These are phyloP conservation scores for Megacollybia platyphylla DNA, from an alignment of 1,284 basidiomycete genomes.

Conservation along the genomic window DNA sequence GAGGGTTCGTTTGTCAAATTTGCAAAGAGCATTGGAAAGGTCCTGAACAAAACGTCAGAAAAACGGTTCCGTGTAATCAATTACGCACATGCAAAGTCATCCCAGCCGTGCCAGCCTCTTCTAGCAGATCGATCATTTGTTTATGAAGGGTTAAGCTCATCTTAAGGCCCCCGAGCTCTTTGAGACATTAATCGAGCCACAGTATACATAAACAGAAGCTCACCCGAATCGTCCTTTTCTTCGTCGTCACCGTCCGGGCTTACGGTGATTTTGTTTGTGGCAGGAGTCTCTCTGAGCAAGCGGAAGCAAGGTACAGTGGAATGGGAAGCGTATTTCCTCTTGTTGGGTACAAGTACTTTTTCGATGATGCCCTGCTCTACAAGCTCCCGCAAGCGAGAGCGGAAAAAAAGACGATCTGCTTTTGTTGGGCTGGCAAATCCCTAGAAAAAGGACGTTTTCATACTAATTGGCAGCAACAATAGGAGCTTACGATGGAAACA, in stretches of 20 bases:
- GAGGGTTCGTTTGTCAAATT: slow-evolving; percentile 67
- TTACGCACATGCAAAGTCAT: slow-evolving; percentile 54
- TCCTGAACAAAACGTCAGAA: slow-evolving; percentile 31
- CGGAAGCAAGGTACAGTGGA: slow-evolving; percentile 50
- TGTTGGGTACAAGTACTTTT: slow-evolving; percentile 50
- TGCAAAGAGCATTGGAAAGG: slow-evolving; percentile 45
- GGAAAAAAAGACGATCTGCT: slow-evolving; percentile 67
- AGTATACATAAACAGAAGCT: slow-evolving; percentile 7
- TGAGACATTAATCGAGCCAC: slow-evolving; percentile 8
- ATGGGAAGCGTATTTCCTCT: slow-evolving; percentile 17
- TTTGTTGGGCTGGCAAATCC: slow-evolving; percentile 62
- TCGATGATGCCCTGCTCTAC: slow-evolving; percentile 61
- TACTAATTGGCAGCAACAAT: slow-evolving; percentile 2
- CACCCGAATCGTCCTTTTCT: slow-evolving; percentile 23
- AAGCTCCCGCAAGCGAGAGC: slow-evolving; percentile 55
- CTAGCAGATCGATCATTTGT: slow-evolving; percentile 61
- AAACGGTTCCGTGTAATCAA: background rate
- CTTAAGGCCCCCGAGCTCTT: slow-evolving; percentile 30
- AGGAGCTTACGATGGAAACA: slow-evolving; percentile 43
- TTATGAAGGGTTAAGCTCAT: slow-evolving; percentile 56
- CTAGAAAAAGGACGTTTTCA: slow-evolving; percentile 19
- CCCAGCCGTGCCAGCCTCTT: slow-evolving; percentile 50
- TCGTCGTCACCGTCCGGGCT: slow-evolving; percentile 24
- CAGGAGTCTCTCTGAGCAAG: slow-evolving; percentile 24
- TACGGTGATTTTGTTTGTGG: slow-evolving; percentile 16